Evolutionary conservation across 1,284 basidiomycete species (phyloP).

Genomic region (Laetiporus sulphureus): DNA sequence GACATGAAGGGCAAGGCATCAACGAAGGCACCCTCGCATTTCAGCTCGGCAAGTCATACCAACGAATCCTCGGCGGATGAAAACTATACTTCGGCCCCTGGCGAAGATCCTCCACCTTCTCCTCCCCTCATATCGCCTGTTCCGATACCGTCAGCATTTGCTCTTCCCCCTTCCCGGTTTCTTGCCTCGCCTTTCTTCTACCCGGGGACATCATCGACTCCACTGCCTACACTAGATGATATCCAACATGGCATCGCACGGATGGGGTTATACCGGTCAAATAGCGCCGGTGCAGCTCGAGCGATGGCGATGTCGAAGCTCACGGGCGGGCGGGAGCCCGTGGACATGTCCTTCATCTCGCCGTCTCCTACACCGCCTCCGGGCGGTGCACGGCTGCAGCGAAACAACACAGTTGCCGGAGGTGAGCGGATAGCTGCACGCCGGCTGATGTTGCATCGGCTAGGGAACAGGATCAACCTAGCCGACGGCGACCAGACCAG

Average conservation of each 20-base stretch:
- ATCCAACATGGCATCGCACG: constrained; percentile 40
- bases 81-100: constrained; percentile 30
- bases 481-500: constrained; percentile 56
- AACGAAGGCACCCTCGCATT: constrained; percentile 33
- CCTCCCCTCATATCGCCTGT: constrained; percentile 50
- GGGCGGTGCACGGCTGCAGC: constrained; percentile 40
- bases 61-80: constrained; percentile 70
- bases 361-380: constrained; percentile 44
- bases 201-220: constrained; percentile 58
- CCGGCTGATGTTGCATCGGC: constrained; percentile 52
- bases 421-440: constrained; percentile 69
- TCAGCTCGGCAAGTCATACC: constrained; percentile 28
- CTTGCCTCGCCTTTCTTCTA: constrained; percentile 41
- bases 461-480: constrained; percentile 58
- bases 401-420: constrained; percentile 76
- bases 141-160: constrained; percentile 59
- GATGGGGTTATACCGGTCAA: constrained; percentile 61
- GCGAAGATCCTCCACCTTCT: constrained; percentile 34
- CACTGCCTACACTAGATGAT: constrained; percentile 66
- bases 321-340: constrained; percentile 54
- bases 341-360: constrained; percentile 32
- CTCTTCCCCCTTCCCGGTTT: constrained; percentile 44
- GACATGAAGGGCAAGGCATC: constrained; percentile 55
- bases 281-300: constrained; percentile 60
- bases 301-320: constrained; percentile 72